Base-by-base conservation (phyloP, 805 yeast genomes). In the Kurtzmaniella cleridarum region DNA sequence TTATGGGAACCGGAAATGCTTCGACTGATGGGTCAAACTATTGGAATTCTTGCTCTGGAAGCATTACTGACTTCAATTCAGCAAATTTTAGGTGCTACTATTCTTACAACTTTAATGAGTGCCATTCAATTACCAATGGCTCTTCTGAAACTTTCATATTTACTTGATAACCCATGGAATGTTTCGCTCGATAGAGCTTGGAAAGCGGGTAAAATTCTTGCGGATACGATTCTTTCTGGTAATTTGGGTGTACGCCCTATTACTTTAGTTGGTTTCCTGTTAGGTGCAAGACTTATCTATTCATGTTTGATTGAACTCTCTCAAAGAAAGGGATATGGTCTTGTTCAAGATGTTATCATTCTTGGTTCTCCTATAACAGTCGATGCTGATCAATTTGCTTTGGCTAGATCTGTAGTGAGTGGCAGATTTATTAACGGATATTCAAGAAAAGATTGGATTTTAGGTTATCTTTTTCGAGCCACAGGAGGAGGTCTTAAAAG, bases 1-100 rank as follows among this genome's bases (percentile, higher is more conserved):
- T 66, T 86, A 35, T 93, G 98, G 98, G 99, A 93, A 60, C 99
- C 99, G 0, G 98, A 93, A 48, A 87, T 93, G 93, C 78, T 93
- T 51, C 82, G 79, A 45, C 84, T 95, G 40, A 88, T 86, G 76
- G 99, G 99, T 56, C 97, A 93, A 60, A 93, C 98, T 0, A 91
- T 93, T 46, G 78, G 79, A 45, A 90, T 93, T 51, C 71, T 93
- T 41, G 98, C 98, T 0, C 84, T 91, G 30, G 99, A 93, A 62
- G 91, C 95, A 0, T 70, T 95, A 39, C 79, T 95, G 0, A 93
- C 91, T 48, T 87, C 96, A 3, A 82, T 93, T 33, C 99, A 93
- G 64, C 98, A 95, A 59, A 83, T 93, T 41, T 70, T 93, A 28
- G 98, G 98, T 36, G 88, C 88, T 10, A 93, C 98, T 0, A 75